Base-by-base conservation (phyloP, 768 basidiomycete species). In the Pleurotus tuber-regium region DNA sequence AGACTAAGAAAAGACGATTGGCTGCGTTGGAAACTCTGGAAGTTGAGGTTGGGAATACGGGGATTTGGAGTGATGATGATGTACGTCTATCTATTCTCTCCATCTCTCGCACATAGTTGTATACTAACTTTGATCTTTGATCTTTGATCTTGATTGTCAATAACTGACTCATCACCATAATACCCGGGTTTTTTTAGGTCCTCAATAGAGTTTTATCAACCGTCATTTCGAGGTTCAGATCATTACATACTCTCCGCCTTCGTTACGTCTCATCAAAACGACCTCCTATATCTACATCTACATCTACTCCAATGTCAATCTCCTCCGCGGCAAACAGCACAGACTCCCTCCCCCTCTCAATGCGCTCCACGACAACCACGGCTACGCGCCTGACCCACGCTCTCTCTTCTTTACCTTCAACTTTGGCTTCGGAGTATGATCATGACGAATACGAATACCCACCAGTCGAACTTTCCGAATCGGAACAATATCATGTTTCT, bases 21-120 rank as follows among this genome's bases (percentile, higher is more conserved):
- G 39, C 36, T 29, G 35, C 49, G 23, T 51, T 50, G 30, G 38
- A 56, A 12, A 47, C 50, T n/a, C 59, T 74, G 33, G 65, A 67
- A 26, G 57, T 74, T 24, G 61, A 61, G n/a, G 59, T 74, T 42
- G 54, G 59, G 12, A 57, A 59, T 31, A 53, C 59, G 14, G 54
- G 61, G 23, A 53, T 48, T 7, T 48, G 57, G 25, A 64, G 60
- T 18, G 59, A 59, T 44, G 71, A 73, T 26, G 68, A 72, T 59
- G 76, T 75, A 30, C 18, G 66, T 62, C 21, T 30, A 33, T 26
- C 31, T 10, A 35, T 52, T 49, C 46, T 4, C 40, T 38, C n/a
- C n/a, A n/a, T 42, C 11, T 4, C 10, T 50, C 26, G 16, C 14
- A 50, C 18, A n/a, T 42, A 9, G 31, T 33, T 10, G 6, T 29